Evolutionary conservation across 2,329 filamentous ascomycete genomes (phyloP), one percentile per base, ranked within the genome.

Genomic region (Diaporthe destruens): DNA sequence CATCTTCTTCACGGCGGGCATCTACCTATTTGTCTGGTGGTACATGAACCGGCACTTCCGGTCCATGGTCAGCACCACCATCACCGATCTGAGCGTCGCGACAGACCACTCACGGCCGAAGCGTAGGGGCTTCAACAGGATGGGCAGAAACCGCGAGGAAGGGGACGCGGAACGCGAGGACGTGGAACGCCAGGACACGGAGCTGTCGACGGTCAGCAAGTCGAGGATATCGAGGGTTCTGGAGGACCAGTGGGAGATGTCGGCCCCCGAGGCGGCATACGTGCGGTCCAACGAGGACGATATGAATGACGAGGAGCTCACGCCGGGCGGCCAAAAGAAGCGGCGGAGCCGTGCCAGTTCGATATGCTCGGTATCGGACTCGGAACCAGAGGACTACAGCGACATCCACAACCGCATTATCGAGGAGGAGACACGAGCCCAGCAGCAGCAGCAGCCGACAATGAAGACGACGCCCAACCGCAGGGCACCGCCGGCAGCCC

Each of bases 11-110:
- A 84, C 82, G 0, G 79, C 85, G 23, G 76, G 72, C 47, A 83
- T 85, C 25, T 86, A 86, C 71, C 77, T 80, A 1, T 85, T 83
- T 69, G 81, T 86, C 25, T 85, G 83, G 75, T 74, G 80, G 55
- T 81, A 81, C 71, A 77, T 84, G 39, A 74, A 74, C 23, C 61
- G 74, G 18, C 75, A 76, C 70, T 79, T 78, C 72, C 74, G 74
- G 6, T 67, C 71, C 8, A 67, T 76, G 65, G 71, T 69, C 49
- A 69, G 42, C 49, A 49, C 74, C 5, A 54, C 25, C 29, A 36
- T 53, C 9, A 66, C 57, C 25, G 66, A 56, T 39, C 53, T 47
- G 0, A 71, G 47, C 69, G 39, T 25, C 36, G 61, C 61, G 44
- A 71, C 49, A 51, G 63, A 47, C 20, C 54, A 49, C 51, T 66